Evolutionary conservation across 108 stramenopile genomes (phyloP), one percentile per base, ranked within the genome.

Genomic region (Schizochytrium sp.): DNA sequence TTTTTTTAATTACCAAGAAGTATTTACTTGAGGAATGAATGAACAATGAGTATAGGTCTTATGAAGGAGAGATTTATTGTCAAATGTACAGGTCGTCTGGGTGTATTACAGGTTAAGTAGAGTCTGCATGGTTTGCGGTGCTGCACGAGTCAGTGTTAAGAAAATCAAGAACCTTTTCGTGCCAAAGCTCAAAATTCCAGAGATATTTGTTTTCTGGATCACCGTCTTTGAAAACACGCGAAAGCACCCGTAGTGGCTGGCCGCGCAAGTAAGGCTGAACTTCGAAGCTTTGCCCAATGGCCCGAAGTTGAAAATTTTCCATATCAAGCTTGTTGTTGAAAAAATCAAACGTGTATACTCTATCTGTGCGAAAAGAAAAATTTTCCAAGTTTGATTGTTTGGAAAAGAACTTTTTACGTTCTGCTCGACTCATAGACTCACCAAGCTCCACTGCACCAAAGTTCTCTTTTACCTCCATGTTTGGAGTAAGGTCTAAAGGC

Each of bases 121-220:
- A 17, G 2, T 69, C 64, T 28, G 28, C 28, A 28, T 28, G 28
- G 28, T 28, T 28, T 28, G 28, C 28, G 28, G 28, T 28, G 28
- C 28, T 28, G 28, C 28, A 28, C 28, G 28, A 28, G 28, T 28
- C 28, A 28, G 28, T 28, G 28, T 28, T 28, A 7, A 69, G 15
- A 69, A 69, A 69, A 44, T 38, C 64, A 7, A 69, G 15, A 0
- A 50, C 76, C 15, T 55, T 83, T 50, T 83, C 76, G 53, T 83
- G 76, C 76, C 76, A 83, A 40, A 83, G 47, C 76, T 83, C 76
- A 50, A 83, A 83, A 42, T 83, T 83, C 76, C 76, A 83, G 47
- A 83, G 76, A 42, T 83, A 83, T n/a, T 55, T 47, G 0, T 13
- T 38, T 5, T 1, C n/a, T 17, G 76, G 28, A 13, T 83, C 45